Evolutionary conservation across 176 grass and related monocot species (phyloP), one percentile per base, ranked within the genome.

Genomic region (Luzula sylvatica): DNA sequence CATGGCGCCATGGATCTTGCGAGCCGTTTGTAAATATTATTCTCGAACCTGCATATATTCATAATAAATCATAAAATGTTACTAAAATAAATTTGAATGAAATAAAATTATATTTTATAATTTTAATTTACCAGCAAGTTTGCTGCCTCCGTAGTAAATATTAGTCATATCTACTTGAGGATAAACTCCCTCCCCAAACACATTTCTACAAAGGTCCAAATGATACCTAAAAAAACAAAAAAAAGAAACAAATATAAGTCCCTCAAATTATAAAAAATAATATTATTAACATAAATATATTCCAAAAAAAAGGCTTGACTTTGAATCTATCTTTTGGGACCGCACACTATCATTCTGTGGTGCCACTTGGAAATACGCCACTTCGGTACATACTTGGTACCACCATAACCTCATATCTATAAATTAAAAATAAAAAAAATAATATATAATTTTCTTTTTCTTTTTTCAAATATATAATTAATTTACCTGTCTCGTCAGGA

Each of bases 301-400:
- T 25, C n/a, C 15, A 21, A 32, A 46, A 13, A 35, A 20, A 21
- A 6, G 52, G 52, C 4, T 54, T 46, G 78, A 95, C 89, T 57
- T 79, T 43, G 73, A 70, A 63, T 95, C 48, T 44, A 95, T 24
- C 61, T 75, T 73, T 57, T 65, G 2, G 72, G 89, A 95, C 48
- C 89, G 89, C 65, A 95, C 61, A 38, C 73, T 82, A 72, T 82
- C 83, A 64, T 72, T 88, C 68, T 78, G 44, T 23, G 89, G 89
- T 52, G 89, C 83, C 26, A 95, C 83, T 82, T 95, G 89, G 53
- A 95, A 95, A 69, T 82, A 95, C 45, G 89, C 89, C 74, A 95
- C 83, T 46, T 88, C 89, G 44, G 80, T 88, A 65, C 89, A 88
- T 72, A 95, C 89, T 70, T 95, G 89, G 73, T 84, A 95, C 89